Evolutionary conservation across 2,329 filamentous ascomycete genomes (phyloP), one percentile per base, ranked within the genome.

Genomic region (Pseudogymnoascus sp.): DNA sequence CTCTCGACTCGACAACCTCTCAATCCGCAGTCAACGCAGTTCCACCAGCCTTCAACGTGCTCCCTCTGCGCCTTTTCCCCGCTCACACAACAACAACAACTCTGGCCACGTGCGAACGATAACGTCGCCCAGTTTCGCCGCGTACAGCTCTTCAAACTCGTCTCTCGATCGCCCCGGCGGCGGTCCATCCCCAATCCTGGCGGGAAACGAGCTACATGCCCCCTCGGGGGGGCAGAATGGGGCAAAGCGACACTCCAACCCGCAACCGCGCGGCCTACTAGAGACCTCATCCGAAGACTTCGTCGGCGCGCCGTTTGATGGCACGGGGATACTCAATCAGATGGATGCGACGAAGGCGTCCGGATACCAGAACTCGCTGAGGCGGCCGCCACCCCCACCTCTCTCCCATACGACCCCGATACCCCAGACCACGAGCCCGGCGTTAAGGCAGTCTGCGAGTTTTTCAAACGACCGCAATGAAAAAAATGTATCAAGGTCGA

Each of bases 301-400:
- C 63, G 79, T 87, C 74, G 84, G 84, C 69, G 83, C 84, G 66
- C 84, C 84, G 44, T 87, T 87, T 73, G 84, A 87, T 82, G 80
- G 83, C 68, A 81, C 79, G 62, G 80, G 81, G 66, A 85, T 87
- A 68, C 76, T 87, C 69, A 81, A 79, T 72, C 83, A 83, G 68
- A 78, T 87, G 70, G 82, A 86, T 69, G 80, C 71, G 12, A 67
- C 71, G n/a, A 72, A 70, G 44, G 68, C 70, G 9, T 65, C 70
- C 2, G 66, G 68, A 25, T 71, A 70, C 66, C 72, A 73, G 48
- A 72, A 72, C 62, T 71, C 72, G 60, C 68, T 72, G 61, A 71
- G 72, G 62, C 74, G 74, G 67, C 74, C 76, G 59, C 76, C 77
- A 36, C 78, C 78, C n/a, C 74, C 75, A 41, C 72, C 77, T 35